phyloP scores from a whole-genome alignment of 768 basidiomycete species.

The Lepiota brunneoincarnata region DNA sequence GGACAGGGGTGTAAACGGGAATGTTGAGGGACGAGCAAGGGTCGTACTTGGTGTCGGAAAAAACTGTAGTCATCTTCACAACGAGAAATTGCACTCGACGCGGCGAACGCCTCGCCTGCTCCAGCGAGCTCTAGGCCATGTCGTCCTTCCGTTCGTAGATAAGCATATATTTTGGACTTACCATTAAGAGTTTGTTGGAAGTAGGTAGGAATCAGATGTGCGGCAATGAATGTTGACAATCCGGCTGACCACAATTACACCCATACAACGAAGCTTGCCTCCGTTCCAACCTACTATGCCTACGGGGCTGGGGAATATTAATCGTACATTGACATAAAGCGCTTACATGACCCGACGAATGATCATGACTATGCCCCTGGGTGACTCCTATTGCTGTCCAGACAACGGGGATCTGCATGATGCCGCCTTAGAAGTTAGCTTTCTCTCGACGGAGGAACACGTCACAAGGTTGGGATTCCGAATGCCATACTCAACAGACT shows the following conservation, averaged over 20 bases:
- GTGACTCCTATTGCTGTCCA: conserved; percentile 31
- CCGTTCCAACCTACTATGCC: conserved; percentile 33
- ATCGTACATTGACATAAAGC: not conserved
- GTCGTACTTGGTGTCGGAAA: conserved; percentile 24
- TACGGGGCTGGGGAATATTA: conserved; percentile 19
- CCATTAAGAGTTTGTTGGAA: not conserved
- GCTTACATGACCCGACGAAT: conserved; percentile 33
- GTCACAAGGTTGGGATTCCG: conserved; percentile 28
- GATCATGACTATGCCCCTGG: conserved; percentile 33
- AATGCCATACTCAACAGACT: conserved; percentile 20
- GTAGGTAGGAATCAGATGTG: too few relatives aligned
- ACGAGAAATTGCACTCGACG: conserved; percentile 27
- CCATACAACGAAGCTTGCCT: conserved; percentile 30
- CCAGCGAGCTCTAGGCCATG: conserved; percentile 31
- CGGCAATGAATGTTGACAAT: not conserved
- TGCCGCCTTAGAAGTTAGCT: not conserved
- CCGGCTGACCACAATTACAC: conserved; percentile 27
- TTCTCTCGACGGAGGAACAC: not conserved
- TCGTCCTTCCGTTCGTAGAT: too few relatives aligned
- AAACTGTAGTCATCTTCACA: conserved; percentile 33
- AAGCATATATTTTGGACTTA: not conserved
- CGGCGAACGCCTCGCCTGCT: conserved; percentile 26
- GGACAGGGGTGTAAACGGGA: not conserved
- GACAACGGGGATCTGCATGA: conserved; percentile 29
- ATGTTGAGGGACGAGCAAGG: not conserved